Base-by-base conservation (phyloP, 768 basidiomycete species). In the Serendipita sp. region DNA sequence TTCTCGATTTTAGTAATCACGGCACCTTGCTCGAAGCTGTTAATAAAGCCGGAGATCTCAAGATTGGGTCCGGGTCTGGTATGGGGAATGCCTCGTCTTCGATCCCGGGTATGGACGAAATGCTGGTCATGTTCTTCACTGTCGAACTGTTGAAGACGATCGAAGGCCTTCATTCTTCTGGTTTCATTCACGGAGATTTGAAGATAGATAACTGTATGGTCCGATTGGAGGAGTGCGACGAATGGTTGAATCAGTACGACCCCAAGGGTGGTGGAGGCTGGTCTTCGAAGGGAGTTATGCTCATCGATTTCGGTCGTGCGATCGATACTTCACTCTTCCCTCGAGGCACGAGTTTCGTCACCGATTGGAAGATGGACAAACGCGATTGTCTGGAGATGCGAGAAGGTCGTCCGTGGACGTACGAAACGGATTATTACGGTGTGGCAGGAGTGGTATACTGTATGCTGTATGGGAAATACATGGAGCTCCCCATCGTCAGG, bases 121-220 rank as follows among this genome's bases (percentile, higher is more conserved):
- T 95, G 3, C 80, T 98, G 63, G 92, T 92, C 48, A 82, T 95
- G 72, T 99, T 98, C 80, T 99, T 98, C 80, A 80, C 88, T 30
- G 80, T 95, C 70, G 96, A 98, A 73, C 82, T 98, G 3, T 74
- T 97, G 45, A 85, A 86, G 32, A 75, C 89, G 8, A 74, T 97
- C 47, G 92, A 94, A 71, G 85, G 80, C 16, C 81, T 97, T 72
- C 96, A 98, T 73, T 65, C 71, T 15, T 76, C 80, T 0, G 90
- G 92, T 10, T 90, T 98, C 76, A 89, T 99, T 69, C 96, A 99
- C 70, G 95, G 96, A 37, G 96, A 99, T 75, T 81, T 99, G 68
- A 99, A 99, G 78, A 96, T 98, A 73, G 96, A 99, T 76, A 99
- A 99, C 75, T 96, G 94, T 72, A 81, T 99, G n/a, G 78, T 98